phyloP scores from a whole-genome alignment of 331 rosid genomes.

The Spiraea crenata region DNA sequence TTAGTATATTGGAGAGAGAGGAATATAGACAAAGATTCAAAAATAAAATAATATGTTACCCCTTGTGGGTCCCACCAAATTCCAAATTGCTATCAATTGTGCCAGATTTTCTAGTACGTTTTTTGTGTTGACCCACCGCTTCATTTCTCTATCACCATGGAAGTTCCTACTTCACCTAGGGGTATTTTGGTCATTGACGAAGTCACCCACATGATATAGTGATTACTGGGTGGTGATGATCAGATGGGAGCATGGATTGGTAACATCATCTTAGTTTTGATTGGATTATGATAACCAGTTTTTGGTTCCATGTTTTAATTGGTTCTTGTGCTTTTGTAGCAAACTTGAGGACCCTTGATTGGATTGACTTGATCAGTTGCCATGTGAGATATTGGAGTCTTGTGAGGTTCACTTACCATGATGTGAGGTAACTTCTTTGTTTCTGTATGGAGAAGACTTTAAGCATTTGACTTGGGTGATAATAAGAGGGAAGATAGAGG shows the following conservation, averaged over 20 bases:
- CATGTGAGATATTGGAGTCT: too few species aligned
- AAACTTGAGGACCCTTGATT: too few species aligned
- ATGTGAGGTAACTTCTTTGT: too few species aligned
- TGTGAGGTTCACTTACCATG: too few species aligned
- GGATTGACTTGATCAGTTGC: too few species aligned
- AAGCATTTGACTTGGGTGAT: too few species aligned
- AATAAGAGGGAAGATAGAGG: too few species aligned
- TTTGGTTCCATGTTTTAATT: neutral
- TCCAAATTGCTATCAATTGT: slow-evolving; percentile 15
- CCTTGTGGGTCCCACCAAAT: slow-evolving; percentile 12
- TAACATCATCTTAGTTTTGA: slow-evolving; percentile 28
- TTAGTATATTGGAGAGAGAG: neutral
- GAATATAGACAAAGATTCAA: slow-evolving; percentile 37
- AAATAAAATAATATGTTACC: slow-evolving; percentile 29
- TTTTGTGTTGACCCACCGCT: slow-evolving; percentile 20
- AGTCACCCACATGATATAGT: neutral
- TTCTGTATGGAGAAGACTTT: neutral
- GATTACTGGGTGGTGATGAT: slow-evolving; percentile 22
- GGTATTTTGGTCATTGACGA: slow-evolving; percentile 29
- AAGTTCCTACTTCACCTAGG: slow-evolving; percentile 61
- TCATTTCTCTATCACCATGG: slow-evolving; percentile 6
- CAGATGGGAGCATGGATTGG: slow-evolving; percentile 30
- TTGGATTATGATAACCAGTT: slow-evolving; percentile 43
- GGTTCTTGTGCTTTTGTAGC: neutral
- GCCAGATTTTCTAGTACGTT: slow-evolving; percentile 12